phyloP scores from a whole-genome alignment of 2,329 filamentous ascomycete genomes.

The Botrytis byssoidea region DNA sequence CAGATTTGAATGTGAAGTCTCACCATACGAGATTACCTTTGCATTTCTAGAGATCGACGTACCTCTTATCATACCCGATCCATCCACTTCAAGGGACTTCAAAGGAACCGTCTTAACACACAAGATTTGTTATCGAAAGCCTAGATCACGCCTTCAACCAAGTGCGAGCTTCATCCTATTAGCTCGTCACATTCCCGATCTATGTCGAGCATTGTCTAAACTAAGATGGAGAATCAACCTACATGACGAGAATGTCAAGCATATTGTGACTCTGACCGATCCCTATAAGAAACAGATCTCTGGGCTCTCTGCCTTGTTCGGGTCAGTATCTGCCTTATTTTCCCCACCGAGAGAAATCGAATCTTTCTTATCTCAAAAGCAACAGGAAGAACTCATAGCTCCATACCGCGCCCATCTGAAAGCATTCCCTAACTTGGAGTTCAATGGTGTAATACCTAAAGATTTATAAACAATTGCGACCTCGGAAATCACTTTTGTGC shows the following conservation, averaged over 20 bases:
- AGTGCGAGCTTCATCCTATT: background rate
- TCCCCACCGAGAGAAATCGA: background rate
- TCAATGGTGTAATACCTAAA: background rate
- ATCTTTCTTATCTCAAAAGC: background rate
- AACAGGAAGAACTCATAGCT: background rate
- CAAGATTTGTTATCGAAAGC: background rate
- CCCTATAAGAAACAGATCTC: background rate
- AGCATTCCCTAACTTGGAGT: background rate
- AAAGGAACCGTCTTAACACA: background rate
- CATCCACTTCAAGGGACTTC: background rate
- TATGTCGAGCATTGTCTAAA: background rate
- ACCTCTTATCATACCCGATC: background rate
- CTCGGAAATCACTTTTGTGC: background rate
- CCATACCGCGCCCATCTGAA: background rate
- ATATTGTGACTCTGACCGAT: background rate
- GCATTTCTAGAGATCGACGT: background rate
- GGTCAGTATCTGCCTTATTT: background rate
- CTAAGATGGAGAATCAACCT: background rate
- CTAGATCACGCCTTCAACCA: background rate
- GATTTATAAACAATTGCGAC: background rate
- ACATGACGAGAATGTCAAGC: background rate
- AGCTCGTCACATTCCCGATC: background rate
- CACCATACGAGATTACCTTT: background rate
- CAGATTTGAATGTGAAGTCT: background rate
- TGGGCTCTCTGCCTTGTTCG: background rate